Evolutionary conservation across 108 stramenopile genomes (phyloP).

Genomic region (Cyclotella atomus): DNA sequence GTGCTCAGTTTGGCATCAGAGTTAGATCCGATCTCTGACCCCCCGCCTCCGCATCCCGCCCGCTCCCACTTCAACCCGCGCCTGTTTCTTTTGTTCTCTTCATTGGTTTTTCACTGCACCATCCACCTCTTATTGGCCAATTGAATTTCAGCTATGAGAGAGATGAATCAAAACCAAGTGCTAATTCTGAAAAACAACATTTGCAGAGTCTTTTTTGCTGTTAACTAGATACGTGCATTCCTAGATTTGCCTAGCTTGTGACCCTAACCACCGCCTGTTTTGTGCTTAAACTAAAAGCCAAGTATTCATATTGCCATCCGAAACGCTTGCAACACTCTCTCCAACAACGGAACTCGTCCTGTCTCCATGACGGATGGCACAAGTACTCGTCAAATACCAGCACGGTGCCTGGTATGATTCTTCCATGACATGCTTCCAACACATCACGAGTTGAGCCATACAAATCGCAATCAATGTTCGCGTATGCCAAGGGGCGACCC

Average conservation of each 20-base stretch:
- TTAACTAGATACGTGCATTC: no score
- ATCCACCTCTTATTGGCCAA: no score
- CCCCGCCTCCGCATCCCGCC: no score
- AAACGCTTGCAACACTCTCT: conserved; percentile 87
- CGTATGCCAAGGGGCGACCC: conserved; percentile 71
- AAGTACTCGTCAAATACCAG: conserved; percentile 87
- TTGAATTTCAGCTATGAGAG: no score
- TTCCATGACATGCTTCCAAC: conserved; percentile 77
- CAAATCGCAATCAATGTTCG: conserved; percentile 90
- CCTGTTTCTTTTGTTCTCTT: no score
- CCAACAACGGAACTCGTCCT: conserved; percentile 88
- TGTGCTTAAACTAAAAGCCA: conserved; percentile 80
- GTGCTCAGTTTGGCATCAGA: no score
- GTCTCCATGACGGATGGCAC: conserved; percentile 84
- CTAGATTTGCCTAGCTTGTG: conserved; percentile 52
- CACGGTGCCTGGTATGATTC: conserved; percentile 79
- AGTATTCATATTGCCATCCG: conserved; percentile 89
- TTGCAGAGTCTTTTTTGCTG: no score
- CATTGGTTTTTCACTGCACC: no score
- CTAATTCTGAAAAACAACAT: no score
- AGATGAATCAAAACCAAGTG: no score
- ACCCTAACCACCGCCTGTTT: conserved; percentile 85
- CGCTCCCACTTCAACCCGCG: no score
- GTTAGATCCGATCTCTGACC: no score
- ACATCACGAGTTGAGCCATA: conserved; percentile 80